Evolutionary conservation across 192 early-diverging fungal species (phyloP), one percentile per base, ranked within the genome.

Genomic region (Lunasporangiospora selenospora): DNA sequence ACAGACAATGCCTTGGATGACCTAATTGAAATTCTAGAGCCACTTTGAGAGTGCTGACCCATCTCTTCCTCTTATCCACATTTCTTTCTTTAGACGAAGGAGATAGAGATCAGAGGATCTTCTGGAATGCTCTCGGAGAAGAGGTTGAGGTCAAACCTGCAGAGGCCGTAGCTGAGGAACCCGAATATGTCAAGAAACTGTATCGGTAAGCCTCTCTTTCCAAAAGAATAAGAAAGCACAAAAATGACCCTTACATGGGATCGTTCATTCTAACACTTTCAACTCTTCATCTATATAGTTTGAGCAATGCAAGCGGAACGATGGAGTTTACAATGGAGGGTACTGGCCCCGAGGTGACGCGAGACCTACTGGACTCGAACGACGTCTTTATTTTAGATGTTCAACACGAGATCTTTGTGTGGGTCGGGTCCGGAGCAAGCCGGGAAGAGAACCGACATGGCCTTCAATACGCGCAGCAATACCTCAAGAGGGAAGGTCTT

Each of bases 321-420:
- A 38, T 83, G 27, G 52, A 67, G 15, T 90, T 90, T 58, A 85
- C 76, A n/a, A 43, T 81, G 53, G 87, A 86, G 39, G 78, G 80
- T 12, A 65, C 75, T 30, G 81, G 81, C 38, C 47, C 63, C 6
- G 69, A 66, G 18, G 75, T 83, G 30, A 80, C 19, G 5, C 58
- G 61, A 47, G 54, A 49, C 7, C 59, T 80, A 31, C 76, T 93
- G 58, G 78, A 89, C 51, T 55, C 76, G 7, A 76, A 90, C 29
- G 85, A 89, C 63, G 89, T 89, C 30, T 92, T 88, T 63, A 60
- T 92, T 42, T 75, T 89, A 50, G 91, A 92, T 75, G 80, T 76
- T 18, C 81, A 81, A 18, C 58, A 77, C 51, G 67, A 85, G 58
- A 66, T 90, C 24, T 89, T 77, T 61, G 60, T 81, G 33, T 90